Percentiles rank a stretch among this genome's conserved stretches.
These are phyloP conservation scores for Spergularia marina DNA, from an alignment of 148 eudicot species.

Conservation along the genomic window DNA sequence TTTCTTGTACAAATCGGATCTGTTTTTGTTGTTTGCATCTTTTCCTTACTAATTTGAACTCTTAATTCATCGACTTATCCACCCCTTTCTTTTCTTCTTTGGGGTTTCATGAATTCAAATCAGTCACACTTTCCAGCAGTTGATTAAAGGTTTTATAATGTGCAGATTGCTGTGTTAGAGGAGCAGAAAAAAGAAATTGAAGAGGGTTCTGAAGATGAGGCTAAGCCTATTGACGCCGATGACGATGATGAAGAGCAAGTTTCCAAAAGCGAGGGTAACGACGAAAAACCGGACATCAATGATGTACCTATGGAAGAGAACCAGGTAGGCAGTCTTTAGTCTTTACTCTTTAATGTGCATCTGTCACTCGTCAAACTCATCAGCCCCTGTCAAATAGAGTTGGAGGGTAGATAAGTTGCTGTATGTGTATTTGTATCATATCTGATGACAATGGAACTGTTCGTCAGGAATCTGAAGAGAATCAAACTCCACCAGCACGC, in stretches of 20 bases:
- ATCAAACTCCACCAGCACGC: constrained; percentile 36
- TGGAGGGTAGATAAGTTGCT: not conserved
- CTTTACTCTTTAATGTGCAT: not conserved
- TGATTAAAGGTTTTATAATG: not conserved
- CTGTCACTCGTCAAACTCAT: not conserved
- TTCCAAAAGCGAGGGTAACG: constrained; percentile 39
- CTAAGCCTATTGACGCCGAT: constrained; percentile 39
- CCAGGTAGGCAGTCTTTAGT: constrained; percentile 39
- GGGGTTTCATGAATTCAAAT: not conserved
- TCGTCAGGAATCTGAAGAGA: constrained; percentile 46
- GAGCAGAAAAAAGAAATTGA: constrained; percentile 64
- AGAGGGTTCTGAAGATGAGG: constrained; percentile 62
- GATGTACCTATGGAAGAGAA: constrained; percentile 80
- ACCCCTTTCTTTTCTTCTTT: not conserved
- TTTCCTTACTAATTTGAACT: not conserved
- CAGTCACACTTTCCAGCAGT: not conserved
- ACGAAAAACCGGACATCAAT: constrained; percentile 79
- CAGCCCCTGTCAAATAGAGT: not conserved
- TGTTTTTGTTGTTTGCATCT: not conserved
- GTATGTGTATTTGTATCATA: not conserved
- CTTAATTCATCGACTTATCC: not conserved
- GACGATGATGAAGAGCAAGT: constrained; percentile 31
- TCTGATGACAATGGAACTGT: constrained; percentile 7
- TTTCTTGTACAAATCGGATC: not conserved
- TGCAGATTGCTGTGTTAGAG: constrained; percentile 76